Evolutionary conservation across 176 grass and related monocot species (phyloP), one percentile per base, ranked within the genome.

Genomic region (Neostapfia colusana): DNA sequence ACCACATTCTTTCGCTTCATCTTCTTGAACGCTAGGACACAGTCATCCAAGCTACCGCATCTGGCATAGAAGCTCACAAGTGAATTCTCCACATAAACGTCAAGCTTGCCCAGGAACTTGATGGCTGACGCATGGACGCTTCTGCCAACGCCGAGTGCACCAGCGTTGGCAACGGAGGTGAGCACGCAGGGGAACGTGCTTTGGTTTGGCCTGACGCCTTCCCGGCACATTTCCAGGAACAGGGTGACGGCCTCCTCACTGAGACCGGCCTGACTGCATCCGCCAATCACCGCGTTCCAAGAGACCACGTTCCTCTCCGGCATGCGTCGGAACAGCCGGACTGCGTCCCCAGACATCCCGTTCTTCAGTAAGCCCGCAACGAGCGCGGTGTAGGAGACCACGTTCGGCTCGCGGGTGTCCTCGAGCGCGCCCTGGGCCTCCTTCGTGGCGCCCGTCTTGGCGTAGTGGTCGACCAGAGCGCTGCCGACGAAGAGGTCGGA

Each of bases 51-150:
- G 66, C 87, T 78, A 13, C 91, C 86, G 6, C 94, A 97, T 58
- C 84, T 93, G 9, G 94, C 88, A 25, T 93, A 97, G 85, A 89
- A 93, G 67, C 78, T 97, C 43, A 93, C 81, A 46, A 97, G 79
- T 44, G 89, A 88, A 80, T 97, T 97, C 10, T 44, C 86, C 44
- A 91, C 66, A 72, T 65, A 97, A 31, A 88, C 50, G 53, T 86
- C 72, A 48, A 83, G 59, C 38, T 48, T 85, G 0, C 91, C 89
- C 59, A 93, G 74, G 65, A 83, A 81, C 79, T 97, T 97, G 44
- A 97, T 77, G 34, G 86, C 91, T 0, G 70, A 93, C 31, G 91
- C 94, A 70, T 93, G 94, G 84, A 93, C 69, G 48, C 90, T 97
- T 86, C 77, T 86, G 2, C 88, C 91, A 45, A 88, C 76, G 16